phyloP scores from a whole-genome alignment of 805 yeast genomes.

The Candida pseudofarinosa region DNA sequence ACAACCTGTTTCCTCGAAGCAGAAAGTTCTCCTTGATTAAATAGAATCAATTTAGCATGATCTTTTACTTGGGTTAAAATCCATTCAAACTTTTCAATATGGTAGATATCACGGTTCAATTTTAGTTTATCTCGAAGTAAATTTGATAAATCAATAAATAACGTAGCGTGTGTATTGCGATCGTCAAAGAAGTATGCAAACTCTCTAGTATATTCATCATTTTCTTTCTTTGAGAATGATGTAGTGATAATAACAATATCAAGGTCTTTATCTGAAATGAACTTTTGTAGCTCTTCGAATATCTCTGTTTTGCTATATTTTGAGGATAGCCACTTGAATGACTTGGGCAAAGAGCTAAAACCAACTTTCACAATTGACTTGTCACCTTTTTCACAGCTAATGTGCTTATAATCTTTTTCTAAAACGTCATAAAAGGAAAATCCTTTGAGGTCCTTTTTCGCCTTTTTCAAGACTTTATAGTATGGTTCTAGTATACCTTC shows the following conservation, averaged over 20 bases:
- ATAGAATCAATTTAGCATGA: slow-evolving; percentile 18
- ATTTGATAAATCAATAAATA: slow-evolving; percentile 17
- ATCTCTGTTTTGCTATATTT: slow-evolving; percentile 22
- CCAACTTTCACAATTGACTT: slow-evolving; percentile 47
- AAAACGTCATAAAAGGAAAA: slow-evolving; percentile 59
- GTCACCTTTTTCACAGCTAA: slow-evolving; percentile 34
- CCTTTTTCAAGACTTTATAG: slow-evolving; percentile 30
- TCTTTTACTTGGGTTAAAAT: slow-evolving; percentile 7
- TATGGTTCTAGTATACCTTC: slow-evolving; percentile 7
- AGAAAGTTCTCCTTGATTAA: slow-evolving; percentile 45
- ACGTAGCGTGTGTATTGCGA: slow-evolving; percentile 4
- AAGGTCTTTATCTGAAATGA: slow-evolving; percentile 16
- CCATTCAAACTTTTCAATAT: slow-evolving; percentile 10
- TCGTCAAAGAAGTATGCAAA: slow-evolving; percentile 23
- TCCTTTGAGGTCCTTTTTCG: slow-evolving; percentile 63
- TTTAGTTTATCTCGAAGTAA: slow-evolving; percentile 18
- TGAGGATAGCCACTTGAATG: slow-evolving; percentile 50
- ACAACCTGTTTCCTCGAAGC: slow-evolving; percentile 88
- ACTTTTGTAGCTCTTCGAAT: slow-evolving; percentile 15
- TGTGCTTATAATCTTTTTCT: slow-evolving; percentile 81
- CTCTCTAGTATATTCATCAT: slow-evolving; percentile 30
- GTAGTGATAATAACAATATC: slow-evolving; percentile 35
- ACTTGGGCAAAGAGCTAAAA: slow-evolving; percentile 68
- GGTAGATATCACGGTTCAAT: slow-evolving; percentile 23
- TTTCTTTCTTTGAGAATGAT: slow-evolving; percentile 33